phyloP scores from a whole-genome alignment of 108 stramenopile species.

The Pseudonitzschia pungens region DNA sequence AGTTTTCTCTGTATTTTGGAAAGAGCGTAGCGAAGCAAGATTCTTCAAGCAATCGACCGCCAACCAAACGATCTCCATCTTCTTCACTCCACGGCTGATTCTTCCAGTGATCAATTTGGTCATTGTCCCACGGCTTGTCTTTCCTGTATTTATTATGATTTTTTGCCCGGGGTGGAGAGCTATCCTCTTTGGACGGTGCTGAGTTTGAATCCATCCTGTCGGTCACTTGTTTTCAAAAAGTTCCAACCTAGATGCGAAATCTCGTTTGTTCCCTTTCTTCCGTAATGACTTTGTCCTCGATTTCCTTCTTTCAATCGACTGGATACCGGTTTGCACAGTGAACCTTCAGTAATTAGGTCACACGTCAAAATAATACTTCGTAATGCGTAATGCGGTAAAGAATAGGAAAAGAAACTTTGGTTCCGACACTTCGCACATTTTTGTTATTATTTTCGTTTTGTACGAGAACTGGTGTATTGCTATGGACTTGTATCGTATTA shows the following conservation, averaged over 20 bases:
- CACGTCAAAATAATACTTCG: too few relatives aligned
- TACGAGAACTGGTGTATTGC: too few relatives aligned
- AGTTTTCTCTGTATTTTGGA: conserved; percentile 98
- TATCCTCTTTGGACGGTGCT: not conserved
- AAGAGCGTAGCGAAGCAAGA: conserved; percentile 98
- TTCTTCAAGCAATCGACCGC: conserved; percentile 92
- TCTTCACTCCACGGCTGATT: conserved; percentile 69
- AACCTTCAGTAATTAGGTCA: too few relatives aligned
- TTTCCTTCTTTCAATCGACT: not conserved
- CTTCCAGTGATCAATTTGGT: conserved; percentile 97
- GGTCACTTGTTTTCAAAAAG: too few relatives aligned
- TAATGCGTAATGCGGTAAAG: too few relatives aligned
- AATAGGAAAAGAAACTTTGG: too few relatives aligned
- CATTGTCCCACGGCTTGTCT: conserved; percentile 99
- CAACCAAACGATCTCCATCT: conserved; percentile 59
- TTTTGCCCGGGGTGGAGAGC: conserved; percentile 39
- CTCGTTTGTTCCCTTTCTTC: too few relatives aligned
- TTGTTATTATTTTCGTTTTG: too few relatives aligned
- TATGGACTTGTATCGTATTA: too few relatives aligned
- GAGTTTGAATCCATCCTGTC: not conserved
- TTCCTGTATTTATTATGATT: conserved; percentile 95
- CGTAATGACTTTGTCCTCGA: too few relatives aligned
- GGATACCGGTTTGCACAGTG: too few relatives aligned
- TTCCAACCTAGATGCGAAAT: not conserved
- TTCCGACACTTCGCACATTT: too few relatives aligned